Evolutionary conservation across 768 basidiomycete genomes (phyloP), one percentile per base, ranked within the genome.

Genomic region (Mycena haematopus): DNA sequence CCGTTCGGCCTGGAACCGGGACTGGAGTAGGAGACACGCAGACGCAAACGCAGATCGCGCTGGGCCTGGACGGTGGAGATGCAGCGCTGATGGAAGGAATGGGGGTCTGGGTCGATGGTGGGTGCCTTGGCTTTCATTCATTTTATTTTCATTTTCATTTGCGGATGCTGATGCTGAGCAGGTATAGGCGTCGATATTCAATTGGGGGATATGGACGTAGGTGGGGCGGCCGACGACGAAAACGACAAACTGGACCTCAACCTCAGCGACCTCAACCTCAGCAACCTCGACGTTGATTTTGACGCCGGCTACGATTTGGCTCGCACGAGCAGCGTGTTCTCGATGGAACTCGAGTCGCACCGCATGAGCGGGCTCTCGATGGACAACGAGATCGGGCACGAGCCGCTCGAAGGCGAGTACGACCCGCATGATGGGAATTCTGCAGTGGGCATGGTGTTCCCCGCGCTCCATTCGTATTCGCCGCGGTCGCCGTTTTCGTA

Each of bases 301-400:
- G n/a, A n/a, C n/a, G n/a, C n/a, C n/a, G n/a, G n/a, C n/a, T n/a
- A n/a, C n/a, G n/a, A n/a, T n/a, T n/a, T n/a, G n/a, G n/a, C n/a
- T 4, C 29, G 29, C 29, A 5, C 29, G 29, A 31, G 29, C 29
- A 31, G 29, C 29, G 29, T 31, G 49, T 29, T 50, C 17, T 15
- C 27, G 54, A 31, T 22, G 42, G 25, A 15, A 40, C 19, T 22
- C 25, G 36, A 36, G 36, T 31, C 11, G 13, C 36, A 52, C 35
- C 58, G 66, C 44, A 27, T 54, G 6, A 66, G 65, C 53, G 29
- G 46, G n/a, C 44, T 61, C 42, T 67, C 66, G 45, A 67, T 35
- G 24, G 33, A 2, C 6, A 64, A 64, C 44, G 52, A 67, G 19
- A 15, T 45, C 3, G 66, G 66, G 46, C 66, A 67, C 49, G 66